Evolutionary conservation across 371 early-diverging fungal genomes (phyloP).

Genomic region (Rhizopus microsporus): DNA sequence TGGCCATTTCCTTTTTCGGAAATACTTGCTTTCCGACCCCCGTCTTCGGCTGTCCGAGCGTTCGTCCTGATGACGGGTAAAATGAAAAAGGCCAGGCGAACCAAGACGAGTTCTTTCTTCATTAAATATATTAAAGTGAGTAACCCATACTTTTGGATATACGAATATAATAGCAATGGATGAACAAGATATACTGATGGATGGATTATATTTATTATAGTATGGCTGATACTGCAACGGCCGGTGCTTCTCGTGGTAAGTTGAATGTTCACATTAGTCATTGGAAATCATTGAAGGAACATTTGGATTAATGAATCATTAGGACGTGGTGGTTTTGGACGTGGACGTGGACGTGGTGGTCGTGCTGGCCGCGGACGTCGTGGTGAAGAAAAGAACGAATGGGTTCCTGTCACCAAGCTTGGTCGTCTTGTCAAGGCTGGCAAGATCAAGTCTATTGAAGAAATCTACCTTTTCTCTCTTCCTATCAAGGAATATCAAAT

Average conservation of each 20-base stretch:
- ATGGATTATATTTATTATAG: slow-evolving; percentile 20
- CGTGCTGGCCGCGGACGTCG: slow-evolving; percentile 83
- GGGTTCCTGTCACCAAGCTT: slow-evolving; percentile 95
- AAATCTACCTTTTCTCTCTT: slow-evolving; percentile 96
- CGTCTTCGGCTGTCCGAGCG: too few relatives aligned
- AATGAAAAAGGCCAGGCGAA: too few relatives aligned
- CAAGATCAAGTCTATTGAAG: slow-evolving; percentile 89
- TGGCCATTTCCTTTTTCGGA: too few relatives aligned
- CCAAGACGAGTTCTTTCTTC: slow-evolving; percentile 21
- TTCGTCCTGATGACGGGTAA: too few relatives aligned
- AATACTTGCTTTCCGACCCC: too few relatives aligned
- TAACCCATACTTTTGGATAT: slow-evolving; percentile 9
- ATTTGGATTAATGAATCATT: slow-evolving; percentile 5
- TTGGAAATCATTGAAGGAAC: neutral
- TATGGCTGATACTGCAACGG: slow-evolving; percentile 80
- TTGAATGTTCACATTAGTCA: neutral
- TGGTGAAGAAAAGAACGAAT: slow-evolving; percentile 86
- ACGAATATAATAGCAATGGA: slow-evolving; percentile 1
- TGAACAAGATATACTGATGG: slow-evolving; percentile 9
- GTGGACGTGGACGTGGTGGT: slow-evolving; percentile 80
- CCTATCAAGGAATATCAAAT: slow-evolving; percentile 99
- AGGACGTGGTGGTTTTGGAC: slow-evolving; percentile 76
- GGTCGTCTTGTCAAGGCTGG: slow-evolving; percentile 94
- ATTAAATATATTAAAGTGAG: slow-evolving; percentile 29
- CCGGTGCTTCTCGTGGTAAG: slow-evolving; percentile 71